A percentile compares a stretch with the other conserved stretches of the same genome.
These are phyloP conservation scores for Septoria linicola DNA, from an alignment of 2,329 filamentous ascomycete genomes.

Conservation along the genomic window DNA sequence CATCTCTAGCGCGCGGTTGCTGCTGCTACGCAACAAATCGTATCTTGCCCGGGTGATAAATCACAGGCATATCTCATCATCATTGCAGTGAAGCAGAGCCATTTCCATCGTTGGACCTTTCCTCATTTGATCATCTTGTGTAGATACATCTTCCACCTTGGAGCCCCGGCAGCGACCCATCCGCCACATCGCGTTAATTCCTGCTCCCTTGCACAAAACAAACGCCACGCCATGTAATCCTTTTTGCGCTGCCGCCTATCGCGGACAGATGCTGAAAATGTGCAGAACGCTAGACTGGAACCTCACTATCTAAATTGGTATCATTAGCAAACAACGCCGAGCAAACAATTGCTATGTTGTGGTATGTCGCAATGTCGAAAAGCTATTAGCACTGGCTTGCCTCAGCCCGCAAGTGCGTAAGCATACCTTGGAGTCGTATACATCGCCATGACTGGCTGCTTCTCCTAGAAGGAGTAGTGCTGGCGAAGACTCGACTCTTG, in stretches of 20 bases:
- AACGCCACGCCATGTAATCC: conserved; percentile 25
- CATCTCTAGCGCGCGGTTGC: conserved; percentile 1
- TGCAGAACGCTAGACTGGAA: conserved; percentile 30
- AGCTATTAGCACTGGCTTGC: no score
- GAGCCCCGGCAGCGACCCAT: background rate
- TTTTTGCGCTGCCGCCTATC: conserved; percentile 37
- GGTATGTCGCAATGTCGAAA: background rate
- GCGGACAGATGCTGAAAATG: conserved; percentile 38
- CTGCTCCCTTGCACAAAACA: conserved; percentile 1
- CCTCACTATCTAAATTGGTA: conserved; percentile 32
- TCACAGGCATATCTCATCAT: conserved; percentile 9
- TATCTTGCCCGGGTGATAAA: background rate
- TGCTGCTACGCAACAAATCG: background rate
- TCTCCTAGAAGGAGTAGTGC: conserved; percentile 43
- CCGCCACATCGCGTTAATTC: background rate
- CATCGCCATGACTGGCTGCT: conserved; percentile 19
- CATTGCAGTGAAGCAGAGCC: background rate
- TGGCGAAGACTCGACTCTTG: conserved; percentile 47
- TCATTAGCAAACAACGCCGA: conserved; percentile 25
- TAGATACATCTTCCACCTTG: background rate
- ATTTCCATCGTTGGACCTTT: conserved; percentile 2
- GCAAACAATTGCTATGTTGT: conserved; percentile 12
- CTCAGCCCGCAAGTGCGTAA: conserved; percentile 5
- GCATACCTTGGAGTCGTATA: conserved; percentile 9
- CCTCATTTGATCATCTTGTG: conserved; percentile 1